Evolutionary conservation across 148 eudicot genomes (phyloP).

Genomic region (Pharnaceum exiguum): DNA sequence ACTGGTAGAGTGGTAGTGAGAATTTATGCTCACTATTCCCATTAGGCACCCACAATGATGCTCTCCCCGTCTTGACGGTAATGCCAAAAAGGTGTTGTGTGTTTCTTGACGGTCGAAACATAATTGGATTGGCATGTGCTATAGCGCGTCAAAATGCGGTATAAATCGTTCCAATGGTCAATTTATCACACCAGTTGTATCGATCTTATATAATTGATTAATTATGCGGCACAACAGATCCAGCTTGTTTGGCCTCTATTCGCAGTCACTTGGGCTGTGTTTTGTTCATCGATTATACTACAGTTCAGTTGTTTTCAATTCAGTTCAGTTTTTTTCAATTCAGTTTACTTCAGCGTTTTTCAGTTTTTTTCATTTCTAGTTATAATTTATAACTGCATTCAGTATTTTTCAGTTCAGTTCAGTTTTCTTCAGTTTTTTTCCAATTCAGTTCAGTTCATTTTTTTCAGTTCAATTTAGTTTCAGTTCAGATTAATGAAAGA

Average conservation of each 20-base stretch:
- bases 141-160: neutral
- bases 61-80: neutral
- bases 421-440: too few species aligned
- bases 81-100: too few species aligned
- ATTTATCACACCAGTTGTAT: neutral
- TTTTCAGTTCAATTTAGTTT: too few species aligned
- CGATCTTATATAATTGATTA: conserved; percentile 1
- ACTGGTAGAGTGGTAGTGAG: neutral
- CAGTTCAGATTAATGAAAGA: too few species aligned
- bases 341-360: too few species aligned
- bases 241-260: neutral
- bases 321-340: too few species aligned
- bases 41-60: neutral
- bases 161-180: neutral
- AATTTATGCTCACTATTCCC: neutral
- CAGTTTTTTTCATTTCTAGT: too few species aligned
- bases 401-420: too few species aligned
- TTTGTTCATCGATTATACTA: neutral
- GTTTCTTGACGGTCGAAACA: neutral
- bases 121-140: conserved; percentile 1
- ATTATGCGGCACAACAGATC: neutral
- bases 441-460: too few species aligned
- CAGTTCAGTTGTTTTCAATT: too few species aligned
- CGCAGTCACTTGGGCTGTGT: neutral
- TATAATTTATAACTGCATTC: too few species aligned